Evolutionary conservation across 169 alveolate genomes (phyloP).

Genomic region (Plasmodium cynomolgi): DNA sequence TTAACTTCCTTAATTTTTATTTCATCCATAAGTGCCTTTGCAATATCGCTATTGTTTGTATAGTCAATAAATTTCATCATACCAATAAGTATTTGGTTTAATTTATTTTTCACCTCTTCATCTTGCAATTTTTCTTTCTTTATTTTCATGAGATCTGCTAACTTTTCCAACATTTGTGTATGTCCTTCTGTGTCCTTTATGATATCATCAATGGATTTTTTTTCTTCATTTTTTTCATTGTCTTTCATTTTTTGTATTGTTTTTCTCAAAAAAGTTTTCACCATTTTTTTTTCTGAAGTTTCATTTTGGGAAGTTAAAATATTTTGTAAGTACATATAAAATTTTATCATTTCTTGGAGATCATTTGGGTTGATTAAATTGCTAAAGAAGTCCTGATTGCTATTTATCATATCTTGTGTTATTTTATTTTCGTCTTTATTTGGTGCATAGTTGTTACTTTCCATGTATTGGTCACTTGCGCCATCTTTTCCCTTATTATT

Average conservation of each 20-base stretch:
- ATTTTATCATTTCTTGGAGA: slow-evolving; percentile 66
- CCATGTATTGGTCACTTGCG: background rate
- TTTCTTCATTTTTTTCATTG: slow-evolving; percentile 59
- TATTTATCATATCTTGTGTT: background rate
- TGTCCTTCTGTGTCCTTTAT: slow-evolving; percentile 73
- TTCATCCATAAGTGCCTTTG: slow-evolving; percentile 38
- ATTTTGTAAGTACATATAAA: slow-evolving; percentile 71
- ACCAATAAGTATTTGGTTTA: slow-evolving; percentile 71
- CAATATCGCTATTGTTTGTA: slow-evolving; percentile 37
- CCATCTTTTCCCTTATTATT: background rate
- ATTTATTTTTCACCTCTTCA: slow-evolving; percentile 45
- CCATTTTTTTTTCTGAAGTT: slow-evolving; percentile 73
- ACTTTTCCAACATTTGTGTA: slow-evolving; percentile 61
- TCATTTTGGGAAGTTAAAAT: slow-evolving; percentile 55
- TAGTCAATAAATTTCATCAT: slow-evolving; percentile 68
- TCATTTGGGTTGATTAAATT: slow-evolving; percentile 63
- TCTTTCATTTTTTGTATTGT: slow-evolving; percentile 70
- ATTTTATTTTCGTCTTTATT: slow-evolving; percentile 1
- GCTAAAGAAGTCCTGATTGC: background rate
- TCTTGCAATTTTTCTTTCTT: slow-evolving; percentile 33
- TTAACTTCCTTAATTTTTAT: slow-evolving; percentile 50
- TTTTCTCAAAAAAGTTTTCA: slow-evolving; percentile 68
- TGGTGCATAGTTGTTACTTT: background rate
- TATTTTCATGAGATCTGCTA: slow-evolving; percentile 56
- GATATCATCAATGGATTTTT: slow-evolving; percentile 66